phyloP scores from a whole-genome alignment of 2,329 filamentous ascomycete genomes.

The Xylariales sp. region DNA sequence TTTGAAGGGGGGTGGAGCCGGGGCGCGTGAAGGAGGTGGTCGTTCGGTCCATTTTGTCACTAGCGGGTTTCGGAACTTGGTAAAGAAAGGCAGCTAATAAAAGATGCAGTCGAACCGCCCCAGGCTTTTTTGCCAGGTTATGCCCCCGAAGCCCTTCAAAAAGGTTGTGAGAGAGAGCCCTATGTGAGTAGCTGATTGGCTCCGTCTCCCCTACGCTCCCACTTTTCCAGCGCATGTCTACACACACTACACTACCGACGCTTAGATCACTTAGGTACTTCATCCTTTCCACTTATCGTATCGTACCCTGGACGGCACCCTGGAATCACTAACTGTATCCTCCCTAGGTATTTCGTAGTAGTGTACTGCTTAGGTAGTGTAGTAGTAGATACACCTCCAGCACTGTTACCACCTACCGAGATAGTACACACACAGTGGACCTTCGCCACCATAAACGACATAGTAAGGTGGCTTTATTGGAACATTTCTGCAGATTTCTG shows the following conservation, averaged over 20 bases:
- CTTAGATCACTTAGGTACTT: neutral
- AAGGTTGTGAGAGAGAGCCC: no score
- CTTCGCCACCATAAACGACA: neutral
- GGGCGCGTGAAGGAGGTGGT: slow-evolving; percentile 1
- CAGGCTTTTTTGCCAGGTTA: neutral
- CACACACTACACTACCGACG: no score
- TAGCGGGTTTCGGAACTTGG: slow-evolving; percentile 37
- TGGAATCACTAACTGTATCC: neutral
- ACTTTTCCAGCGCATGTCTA: slow-evolving; percentile 14
- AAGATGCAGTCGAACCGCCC: slow-evolving; percentile 20
- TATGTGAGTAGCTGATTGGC: slow-evolving; percentile 12
- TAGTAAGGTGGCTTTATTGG: slow-evolving; percentile 11
- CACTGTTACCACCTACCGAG: slow-evolving; percentile 27
- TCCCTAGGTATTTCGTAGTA: neutral
- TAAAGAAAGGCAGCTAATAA: slow-evolving; percentile 22
- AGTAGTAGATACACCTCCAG: slow-evolving; percentile 11
- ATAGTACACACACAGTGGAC: slow-evolving; percentile 22
- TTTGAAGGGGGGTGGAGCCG: neutral
- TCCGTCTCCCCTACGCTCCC: neutral
- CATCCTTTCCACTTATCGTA: slow-evolving; percentile 2
- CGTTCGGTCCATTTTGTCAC: slow-evolving; percentile 23
- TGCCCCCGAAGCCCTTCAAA: no score
- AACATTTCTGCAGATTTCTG: neutral
- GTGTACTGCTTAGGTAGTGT: neutral
- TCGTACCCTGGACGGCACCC: neutral